A percentile compares a stretch with the other conserved stretches of the same genome.
These are phyloP conservation scores for Cymbidium sinense DNA, from an alignment of 106 monocot genomes.

Conservation along the genomic window DNA sequence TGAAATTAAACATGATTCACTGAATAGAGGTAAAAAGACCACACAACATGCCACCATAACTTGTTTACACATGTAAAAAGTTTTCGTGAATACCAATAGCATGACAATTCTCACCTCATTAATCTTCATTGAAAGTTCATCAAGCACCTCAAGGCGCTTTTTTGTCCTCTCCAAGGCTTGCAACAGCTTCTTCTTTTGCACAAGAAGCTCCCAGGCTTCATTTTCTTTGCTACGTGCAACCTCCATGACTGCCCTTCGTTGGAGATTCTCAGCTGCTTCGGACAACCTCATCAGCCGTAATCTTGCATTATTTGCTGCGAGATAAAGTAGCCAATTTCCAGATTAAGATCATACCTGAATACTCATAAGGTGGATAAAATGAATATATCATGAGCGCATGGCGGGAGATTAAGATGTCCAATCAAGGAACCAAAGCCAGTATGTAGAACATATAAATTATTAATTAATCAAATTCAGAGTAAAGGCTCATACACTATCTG, in stretches of 20 bases:
- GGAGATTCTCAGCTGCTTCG: constrained; percentile 72
- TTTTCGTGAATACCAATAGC: not conserved
- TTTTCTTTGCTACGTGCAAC: constrained; percentile 47
- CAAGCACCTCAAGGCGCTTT: constrained; percentile 53
- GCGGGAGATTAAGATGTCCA: not conserved
- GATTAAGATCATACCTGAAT: not conserved
- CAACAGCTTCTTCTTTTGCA: constrained; percentile 65
- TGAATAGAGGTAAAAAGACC: not conserved
- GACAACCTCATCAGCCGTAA: constrained; percentile 65
- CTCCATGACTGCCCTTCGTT: constrained; percentile 41
- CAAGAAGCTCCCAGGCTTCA: constrained; percentile 60
- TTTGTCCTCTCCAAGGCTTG: constrained; percentile 62
- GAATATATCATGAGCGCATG: not conserved
- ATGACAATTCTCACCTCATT: constrained; percentile 39
- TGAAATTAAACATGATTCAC: not conserved
- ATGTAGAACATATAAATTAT: not conserved
- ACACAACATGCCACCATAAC: not conserved
- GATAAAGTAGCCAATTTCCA: constrained; percentile 2
- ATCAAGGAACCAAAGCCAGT: not conserved
- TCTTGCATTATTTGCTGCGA: constrained; percentile 59
- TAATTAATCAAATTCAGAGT: not conserved
- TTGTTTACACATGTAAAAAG: not conserved
- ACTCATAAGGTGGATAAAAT: not conserved
- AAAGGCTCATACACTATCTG: too few species aligned
- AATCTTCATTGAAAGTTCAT: constrained; percentile 61